Evolutionary conservation across 495 filamentous ascomycete genomes (phyloP).

Genomic region (Lineolata rhizophorae): DNA sequence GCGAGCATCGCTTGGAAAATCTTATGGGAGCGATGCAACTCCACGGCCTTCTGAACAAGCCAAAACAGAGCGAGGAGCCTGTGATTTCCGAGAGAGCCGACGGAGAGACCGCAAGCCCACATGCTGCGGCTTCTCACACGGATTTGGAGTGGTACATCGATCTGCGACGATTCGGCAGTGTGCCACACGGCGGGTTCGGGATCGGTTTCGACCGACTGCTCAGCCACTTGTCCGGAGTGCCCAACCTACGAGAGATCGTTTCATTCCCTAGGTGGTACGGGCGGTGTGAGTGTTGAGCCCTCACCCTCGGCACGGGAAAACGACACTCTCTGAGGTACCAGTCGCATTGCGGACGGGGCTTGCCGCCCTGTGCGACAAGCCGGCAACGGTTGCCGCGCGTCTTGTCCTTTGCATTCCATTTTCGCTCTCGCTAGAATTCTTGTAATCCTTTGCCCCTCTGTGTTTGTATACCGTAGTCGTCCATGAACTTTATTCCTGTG

Average conservation of each 20-base stretch:
- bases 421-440: too few species aligned
- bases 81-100: too few species aligned
- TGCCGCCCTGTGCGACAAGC: too few species aligned
- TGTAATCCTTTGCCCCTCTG: too few species aligned
- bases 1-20: slow-evolving; percentile 59
- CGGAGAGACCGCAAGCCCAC: not conserved
- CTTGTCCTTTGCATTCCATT: too few species aligned
- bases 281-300: slow-evolving; percentile 73
- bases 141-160: slow-evolving; percentile 81
- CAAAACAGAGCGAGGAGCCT: not conserved
- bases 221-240: slow-evolving; percentile 63
- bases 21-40: slow-evolving; percentile 54
- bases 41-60: slow-evolving; percentile 30
- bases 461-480: too few species aligned
- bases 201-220: slow-evolving; percentile 82
- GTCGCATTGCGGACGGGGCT: too few species aligned
- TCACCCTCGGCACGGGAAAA: too few species aligned
- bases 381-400: too few species aligned
- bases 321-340: too few species aligned
- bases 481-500: too few species aligned
- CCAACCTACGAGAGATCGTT: slow-evolving; percentile 69
- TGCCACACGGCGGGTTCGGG: slow-evolving; percentile 92
- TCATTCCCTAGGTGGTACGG: slow-evolving; percentile 79
- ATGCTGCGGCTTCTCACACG: not conserved
- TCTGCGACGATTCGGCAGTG: slow-evolving; percentile 75